These are phyloP conservation scores for Polyporus tsugae DNA, from an alignment of 1,284 basidiomycete genomes.

Conservation along the genomic window DNA sequence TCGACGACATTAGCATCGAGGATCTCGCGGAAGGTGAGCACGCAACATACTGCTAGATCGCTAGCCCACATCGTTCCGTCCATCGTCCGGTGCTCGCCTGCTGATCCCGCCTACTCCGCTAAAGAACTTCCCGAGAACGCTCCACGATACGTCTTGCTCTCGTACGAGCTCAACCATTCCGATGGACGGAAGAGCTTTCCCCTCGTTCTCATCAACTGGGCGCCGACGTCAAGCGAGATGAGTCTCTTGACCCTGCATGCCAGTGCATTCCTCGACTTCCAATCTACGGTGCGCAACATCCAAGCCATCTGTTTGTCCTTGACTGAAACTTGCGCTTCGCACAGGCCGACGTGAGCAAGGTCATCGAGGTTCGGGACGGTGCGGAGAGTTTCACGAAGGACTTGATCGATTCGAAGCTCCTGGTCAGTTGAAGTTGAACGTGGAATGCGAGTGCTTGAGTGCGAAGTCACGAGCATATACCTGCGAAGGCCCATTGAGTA, in stretches of 20 bases:
- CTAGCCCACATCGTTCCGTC: background rate
- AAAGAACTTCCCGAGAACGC: constrained; percentile 91
- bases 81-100: background rate
- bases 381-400: constrained; percentile 82
- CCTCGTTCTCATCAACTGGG: constrained; percentile 88
- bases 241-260: constrained; percentile 85
- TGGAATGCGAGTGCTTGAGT: background rate
- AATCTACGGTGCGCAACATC: constrained; percentile 64
- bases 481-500: constrained; percentile 3
- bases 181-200: constrained; percentile 91
- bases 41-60: constrained; percentile 19
- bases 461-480: background rate
- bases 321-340: constrained; percentile 33
- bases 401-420: constrained; percentile 69
- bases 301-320: too few species aligned
- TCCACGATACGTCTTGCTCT: constrained; percentile 87
- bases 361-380: constrained; percentile 84
- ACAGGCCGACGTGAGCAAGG: constrained; percentile 76
- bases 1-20: constrained; percentile 79
- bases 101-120: background rate
- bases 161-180: constrained; percentile 82
- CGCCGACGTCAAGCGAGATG: constrained; percentile 77
- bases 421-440: constrained; percentile 30
- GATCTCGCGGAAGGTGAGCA: constrained; percentile 83
- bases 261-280: constrained; percentile 82